These are phyloP conservation scores for Ascochyta lentis DNA, from an alignment of 2,329 filamentous ascomycete species.

Conservation along the genomic window DNA sequence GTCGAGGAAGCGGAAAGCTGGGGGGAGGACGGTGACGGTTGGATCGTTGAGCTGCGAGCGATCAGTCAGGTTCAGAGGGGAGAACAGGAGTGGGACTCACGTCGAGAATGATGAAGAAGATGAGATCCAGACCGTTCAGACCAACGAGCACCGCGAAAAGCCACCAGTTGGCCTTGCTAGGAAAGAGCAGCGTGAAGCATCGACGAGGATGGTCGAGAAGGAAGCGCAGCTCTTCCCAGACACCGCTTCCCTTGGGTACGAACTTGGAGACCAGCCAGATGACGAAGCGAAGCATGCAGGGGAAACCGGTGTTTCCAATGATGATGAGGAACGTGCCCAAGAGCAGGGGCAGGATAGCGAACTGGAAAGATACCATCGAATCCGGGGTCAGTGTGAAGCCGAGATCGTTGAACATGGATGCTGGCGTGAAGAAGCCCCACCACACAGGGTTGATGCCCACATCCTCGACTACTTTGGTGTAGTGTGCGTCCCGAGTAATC, in stretches of 20 bases:
- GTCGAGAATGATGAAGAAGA: conserved; percentile 93
- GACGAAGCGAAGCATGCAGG: conserved; percentile 89
- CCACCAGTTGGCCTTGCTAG: conserved; percentile 92
- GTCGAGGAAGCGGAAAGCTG: conserved; percentile 79
- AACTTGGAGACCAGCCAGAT: conserved; percentile 82
- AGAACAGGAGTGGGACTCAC: conserved; percentile 57
- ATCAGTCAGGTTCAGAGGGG: conserved; percentile 5
- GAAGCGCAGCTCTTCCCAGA: conserved; percentile 91
- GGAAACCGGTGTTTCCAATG: conserved; percentile 94
- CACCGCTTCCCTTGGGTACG: conserved; percentile 68
- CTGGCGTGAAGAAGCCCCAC: conserved; percentile 93
- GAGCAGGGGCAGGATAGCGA: conserved; percentile 76
- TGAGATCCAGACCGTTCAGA: conserved; percentile 82
- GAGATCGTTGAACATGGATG: conserved; percentile 92
- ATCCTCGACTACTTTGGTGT: conserved; percentile 65
- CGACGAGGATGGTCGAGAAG: conserved; percentile 92
- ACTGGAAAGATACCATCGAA: conserved; percentile 90
- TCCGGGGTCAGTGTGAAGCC: conserved; percentile 91
- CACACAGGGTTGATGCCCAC: conserved; percentile 72
- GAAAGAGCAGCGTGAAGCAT: conserved; percentile 95
- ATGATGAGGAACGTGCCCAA: conserved; percentile 86
- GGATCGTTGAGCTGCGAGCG: conserved; percentile 70
- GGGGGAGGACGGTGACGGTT: conserved; percentile 70
- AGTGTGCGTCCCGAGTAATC: conserved; percentile 71
- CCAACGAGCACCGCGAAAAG: conserved; percentile 83